These are phyloP conservation scores for Croton setiger DNA, from an alignment of 441 rosid species.

Conservation along the genomic window DNA sequence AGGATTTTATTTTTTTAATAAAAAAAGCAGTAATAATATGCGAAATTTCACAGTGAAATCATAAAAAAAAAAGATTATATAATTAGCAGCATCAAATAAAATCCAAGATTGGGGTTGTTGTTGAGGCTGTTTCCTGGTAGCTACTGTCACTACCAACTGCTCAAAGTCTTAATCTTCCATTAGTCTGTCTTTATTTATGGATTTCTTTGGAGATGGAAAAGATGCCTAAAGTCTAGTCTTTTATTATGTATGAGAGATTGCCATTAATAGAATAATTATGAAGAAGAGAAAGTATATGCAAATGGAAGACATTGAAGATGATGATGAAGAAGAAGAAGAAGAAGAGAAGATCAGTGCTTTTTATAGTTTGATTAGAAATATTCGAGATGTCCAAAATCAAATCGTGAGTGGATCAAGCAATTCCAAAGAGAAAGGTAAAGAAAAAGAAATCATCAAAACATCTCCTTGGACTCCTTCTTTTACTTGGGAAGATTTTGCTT, in stretches of 20 bases:
- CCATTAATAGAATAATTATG: neutral
- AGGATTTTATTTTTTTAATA: too few species aligned
- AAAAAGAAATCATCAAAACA: neutral
- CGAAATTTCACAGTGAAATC: neutral
- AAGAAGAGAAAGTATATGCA: constrained; percentile 11
- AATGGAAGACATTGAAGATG: too few species aligned
- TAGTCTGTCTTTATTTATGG: neutral
- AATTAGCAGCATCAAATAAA: neutral
- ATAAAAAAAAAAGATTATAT: neutral
- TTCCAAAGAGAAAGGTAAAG: neutral
- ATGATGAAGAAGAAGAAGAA: neutral
- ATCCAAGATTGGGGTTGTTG: constrained; percentile 1
- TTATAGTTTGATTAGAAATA: constrained; percentile 17
- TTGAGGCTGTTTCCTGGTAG: neutral
- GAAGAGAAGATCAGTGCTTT: constrained; percentile 17
- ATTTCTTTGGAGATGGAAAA: neutral
- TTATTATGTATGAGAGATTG: neutral
- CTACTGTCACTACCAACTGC: neutral
- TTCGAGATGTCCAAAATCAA: constrained; percentile 17
- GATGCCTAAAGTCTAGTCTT: neutral
- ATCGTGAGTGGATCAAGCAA: constrained; percentile 12
- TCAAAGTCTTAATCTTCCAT: neutral
- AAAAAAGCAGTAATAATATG: neutral
- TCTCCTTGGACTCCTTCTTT: constrained; percentile 18
- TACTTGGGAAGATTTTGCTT: constrained; percentile 19